Evolutionary conservation across 2,329 filamentous ascomycete genomes (phyloP), one percentile per base, ranked within the genome.

Genomic region (Paecilomyces niveus): DNA sequence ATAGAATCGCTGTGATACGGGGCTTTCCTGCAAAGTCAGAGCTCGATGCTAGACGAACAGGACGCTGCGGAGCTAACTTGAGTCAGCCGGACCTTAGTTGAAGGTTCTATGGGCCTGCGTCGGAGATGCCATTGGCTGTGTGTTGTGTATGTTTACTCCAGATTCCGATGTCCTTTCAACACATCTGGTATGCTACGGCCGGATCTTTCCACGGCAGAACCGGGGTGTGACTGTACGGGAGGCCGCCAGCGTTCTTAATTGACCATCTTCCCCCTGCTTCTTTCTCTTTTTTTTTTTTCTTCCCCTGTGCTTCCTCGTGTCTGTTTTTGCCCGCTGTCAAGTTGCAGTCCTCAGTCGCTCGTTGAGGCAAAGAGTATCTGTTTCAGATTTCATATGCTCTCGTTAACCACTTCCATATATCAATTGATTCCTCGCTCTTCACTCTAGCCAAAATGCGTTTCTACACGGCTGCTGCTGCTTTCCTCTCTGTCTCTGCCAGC

Each of bases 401-500:
- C 39, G n/a, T 45, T 45, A 45, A 45, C 39, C 13, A 45, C 6
- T 18, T 18, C 2, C n/a, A 18, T 9, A 45, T 18, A 39, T 45
- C n/a, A 6, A 9, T 45, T 45, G n/a, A 18, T 8, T 45, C 7
- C n/a, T 6, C n/a, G 2, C 7, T 18, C 18, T 13, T 39, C 13
- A 39, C 39, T n/a, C 15, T 45, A 45, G 39, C 39, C 1, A 61
- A 57, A 54, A 64, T 64, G 59, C 61, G 54, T 54, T 58, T 59
- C 55, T 24, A 56, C 54, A 54, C 53, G 32, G 31, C 58, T n/a
- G 11, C 62, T 55, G 59, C 57, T 29, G 49, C 63, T 8, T 24
- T 65, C 13, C 58, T 62, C 54, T 54, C 59, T 49, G 21, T 59
- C 56, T 33, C 51, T 53, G 56, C 59, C 58, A 35, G 60, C 58